Percentiles rank a stretch among this genome's conserved stretches.
Evolutionary conservation across 768 basidiomycete species (phyloP).

Genomic region (Bullera alba): DNA sequence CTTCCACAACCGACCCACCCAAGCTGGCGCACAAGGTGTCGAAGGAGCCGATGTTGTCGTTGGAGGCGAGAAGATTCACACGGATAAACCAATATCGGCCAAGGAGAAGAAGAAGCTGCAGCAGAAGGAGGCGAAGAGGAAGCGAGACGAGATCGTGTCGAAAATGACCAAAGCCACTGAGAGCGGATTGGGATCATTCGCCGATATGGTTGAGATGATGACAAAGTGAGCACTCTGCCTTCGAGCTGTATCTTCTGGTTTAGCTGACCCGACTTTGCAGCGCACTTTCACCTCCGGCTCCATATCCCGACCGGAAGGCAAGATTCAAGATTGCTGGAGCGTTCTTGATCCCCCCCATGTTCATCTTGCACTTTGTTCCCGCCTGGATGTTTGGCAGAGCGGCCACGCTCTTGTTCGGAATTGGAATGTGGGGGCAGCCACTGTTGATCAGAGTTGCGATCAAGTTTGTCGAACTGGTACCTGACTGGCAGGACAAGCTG

Average conservation of each 20-base stretch:
- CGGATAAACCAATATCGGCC: conserved; percentile 22
- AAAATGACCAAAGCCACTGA: conserved; percentile 45
- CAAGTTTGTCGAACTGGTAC: conserved; percentile 40
- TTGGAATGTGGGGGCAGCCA: conserved; percentile 47
- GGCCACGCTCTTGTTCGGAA: conserved; percentile 44
- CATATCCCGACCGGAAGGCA: conserved; percentile 44
- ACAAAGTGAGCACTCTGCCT: conserved; percentile 38
- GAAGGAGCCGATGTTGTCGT: conserved; percentile 32
- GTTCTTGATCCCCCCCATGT: conserved; percentile 43
- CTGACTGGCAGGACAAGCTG: conserved; percentile 47
- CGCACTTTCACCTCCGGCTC: conserved; percentile 42
- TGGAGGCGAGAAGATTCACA: conserved; percentile 14
- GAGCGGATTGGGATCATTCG: conserved; percentile 44
- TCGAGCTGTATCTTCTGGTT: neutral
- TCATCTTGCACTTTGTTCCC: conserved; percentile 43
- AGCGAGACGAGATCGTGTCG: conserved; percentile 45
- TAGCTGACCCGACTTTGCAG: conserved; percentile 17
- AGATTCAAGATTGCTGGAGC: conserved; percentile 46
- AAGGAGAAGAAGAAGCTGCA: conserved; percentile 40
- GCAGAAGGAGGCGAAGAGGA: conserved; percentile 41
- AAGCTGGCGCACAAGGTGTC: conserved; percentile 16
- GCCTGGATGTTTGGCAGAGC: conserved; percentile 42
- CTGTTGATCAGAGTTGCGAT: conserved; percentile 37
- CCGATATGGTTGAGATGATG: conserved; percentile 45
- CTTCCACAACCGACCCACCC: neutral